Percentiles rank a stretch among this genome's conserved stretches.
Evolutionary conservation across 78 protist genomes (phyloP).

Genomic region (Pigoraptor vietnamica): DNA sequence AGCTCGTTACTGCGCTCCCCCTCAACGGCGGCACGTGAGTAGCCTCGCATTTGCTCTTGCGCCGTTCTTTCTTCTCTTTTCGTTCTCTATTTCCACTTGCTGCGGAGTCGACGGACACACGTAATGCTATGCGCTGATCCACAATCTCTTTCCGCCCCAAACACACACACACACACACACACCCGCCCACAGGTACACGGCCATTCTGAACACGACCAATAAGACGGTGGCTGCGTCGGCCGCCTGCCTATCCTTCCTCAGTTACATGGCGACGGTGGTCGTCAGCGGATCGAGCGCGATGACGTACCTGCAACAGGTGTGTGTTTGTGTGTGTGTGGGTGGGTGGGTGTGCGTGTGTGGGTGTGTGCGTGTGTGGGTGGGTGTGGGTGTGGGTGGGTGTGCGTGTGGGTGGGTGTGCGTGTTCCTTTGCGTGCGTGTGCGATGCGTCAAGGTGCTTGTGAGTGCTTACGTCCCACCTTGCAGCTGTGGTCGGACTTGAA

Average conservation of each 20-base stretch:
- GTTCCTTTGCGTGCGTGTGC: no score
- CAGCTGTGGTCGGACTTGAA: background rate
- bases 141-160: background rate
- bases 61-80: no score
- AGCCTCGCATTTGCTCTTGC: no score
- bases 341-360: no score
- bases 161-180: background rate
- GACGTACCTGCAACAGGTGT: slow-evolving; percentile 16
- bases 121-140: no score
- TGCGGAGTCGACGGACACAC: no score
- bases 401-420: no score
- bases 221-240: slow-evolving; percentile 61
- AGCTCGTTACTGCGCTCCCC: slow-evolving; percentile 75
- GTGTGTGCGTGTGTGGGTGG: no score
- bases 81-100: no score
- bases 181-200: slow-evolving; percentile 36
- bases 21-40: slow-evolving; percentile 70
- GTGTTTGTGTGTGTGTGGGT: background rate
- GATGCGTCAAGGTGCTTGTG: no score
- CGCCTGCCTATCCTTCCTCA: slow-evolving; percentile 59
- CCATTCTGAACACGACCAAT: slow-evolving; percentile 61
- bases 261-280: slow-evolving; percentile 63
- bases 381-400: no score
- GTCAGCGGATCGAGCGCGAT: slow-evolving; percentile 28
- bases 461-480: no score